A percentile compares a stretch with the other conserved stretches of the same genome.
Evolutionary conservation across 2,329 filamentous ascomycete genomes (phyloP).

Genomic region (Xylariomycetidae sp.): DNA sequence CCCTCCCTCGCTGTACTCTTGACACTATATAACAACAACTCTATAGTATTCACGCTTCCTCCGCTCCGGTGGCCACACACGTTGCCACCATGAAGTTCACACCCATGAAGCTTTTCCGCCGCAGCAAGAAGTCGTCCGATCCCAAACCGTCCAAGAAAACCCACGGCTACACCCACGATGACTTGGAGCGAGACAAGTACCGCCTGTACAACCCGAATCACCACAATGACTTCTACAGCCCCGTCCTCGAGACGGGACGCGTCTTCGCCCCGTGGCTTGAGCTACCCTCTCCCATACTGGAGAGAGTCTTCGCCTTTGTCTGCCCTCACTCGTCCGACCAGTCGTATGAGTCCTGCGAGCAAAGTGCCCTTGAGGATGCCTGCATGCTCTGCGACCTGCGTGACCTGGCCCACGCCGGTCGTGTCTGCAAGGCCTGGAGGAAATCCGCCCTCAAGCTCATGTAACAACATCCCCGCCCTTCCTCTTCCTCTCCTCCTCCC

Average conservation of each 20-base stretch:
- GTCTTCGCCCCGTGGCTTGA: conserved; percentile 29
- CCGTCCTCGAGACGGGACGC: conserved; percentile 15
- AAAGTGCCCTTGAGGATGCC: conserved; percentile 69
- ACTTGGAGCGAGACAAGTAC: conserved; percentile 24
- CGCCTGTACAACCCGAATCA: conserved; percentile 20
- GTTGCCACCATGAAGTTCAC: conserved; percentile 22
- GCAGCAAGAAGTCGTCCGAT: conserved; percentile 26
- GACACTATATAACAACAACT: no score
- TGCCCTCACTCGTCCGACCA: conserved; percentile 79
- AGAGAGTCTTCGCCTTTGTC: conserved; percentile 73
- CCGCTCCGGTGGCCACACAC: neutral
- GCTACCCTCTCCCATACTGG: conserved; percentile 66
- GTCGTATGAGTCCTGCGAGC: conserved; percentile 77
- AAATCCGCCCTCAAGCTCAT: conserved; percentile 44
- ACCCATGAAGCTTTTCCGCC: conserved; percentile 27
- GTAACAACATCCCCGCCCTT: conserved; percentile 45
- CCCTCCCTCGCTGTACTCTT: no score
- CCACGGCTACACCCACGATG: conserved; percentile 14
- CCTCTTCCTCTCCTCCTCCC: conserved; percentile 1
- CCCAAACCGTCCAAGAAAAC: conserved; percentile 15
- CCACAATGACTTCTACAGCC: conserved; percentile 16
- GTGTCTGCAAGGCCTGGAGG: conserved; percentile 71
- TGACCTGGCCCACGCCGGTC: conserved; percentile 75
- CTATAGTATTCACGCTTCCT: no score
- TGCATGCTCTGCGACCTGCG: conserved; percentile 94